Percentiles rank a stretch among this genome's conserved stretches.
Evolutionary conservation across 2,329 filamentous ascomycete species (phyloP).

Genomic region (Fusarium sp.): DNA sequence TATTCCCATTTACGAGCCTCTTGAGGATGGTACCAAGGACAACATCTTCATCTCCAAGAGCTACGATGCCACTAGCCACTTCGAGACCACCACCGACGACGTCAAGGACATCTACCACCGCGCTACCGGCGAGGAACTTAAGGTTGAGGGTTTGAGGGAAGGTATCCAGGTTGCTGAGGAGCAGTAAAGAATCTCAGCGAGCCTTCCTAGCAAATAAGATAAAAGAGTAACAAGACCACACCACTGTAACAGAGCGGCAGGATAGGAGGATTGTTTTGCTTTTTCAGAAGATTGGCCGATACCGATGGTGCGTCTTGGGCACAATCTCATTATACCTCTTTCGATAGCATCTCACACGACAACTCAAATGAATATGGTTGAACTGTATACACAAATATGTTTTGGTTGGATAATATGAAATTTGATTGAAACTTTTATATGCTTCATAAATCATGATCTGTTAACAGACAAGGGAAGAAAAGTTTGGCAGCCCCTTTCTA

Average conservation of each 20-base stretch:
- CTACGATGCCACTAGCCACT: slow-evolving; percentile 98
- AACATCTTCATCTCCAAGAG: slow-evolving; percentile 98
- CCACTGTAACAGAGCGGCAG: slow-evolving; percentile 6
- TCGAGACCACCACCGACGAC: slow-evolving; percentile 91
- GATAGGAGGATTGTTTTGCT: slow-evolving; percentile 25
- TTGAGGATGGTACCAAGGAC: slow-evolving; percentile 83
- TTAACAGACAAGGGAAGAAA: slow-evolving; percentile 27
- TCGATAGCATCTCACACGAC: slow-evolving; percentile 36
- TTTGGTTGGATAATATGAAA: slow-evolving; percentile 1
- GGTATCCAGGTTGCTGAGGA: slow-evolving; percentile 78
- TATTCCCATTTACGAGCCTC: slow-evolving; percentile 92
- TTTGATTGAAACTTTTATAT: slow-evolving; percentile 22
- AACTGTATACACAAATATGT: neutral
- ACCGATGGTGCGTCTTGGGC: slow-evolving; percentile 35
- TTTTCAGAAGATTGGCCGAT: slow-evolving; percentile 17
- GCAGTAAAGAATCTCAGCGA: slow-evolving; percentile 50
- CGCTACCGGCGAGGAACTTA: slow-evolving; percentile 83
- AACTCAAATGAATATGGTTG: slow-evolving; percentile 27
- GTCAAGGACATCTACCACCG: slow-evolving; percentile 93
- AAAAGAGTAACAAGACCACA: slow-evolving; percentile 20
- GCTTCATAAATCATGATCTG: slow-evolving; percentile 41
- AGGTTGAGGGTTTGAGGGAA: slow-evolving; percentile 87
- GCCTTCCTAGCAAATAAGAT: neutral
- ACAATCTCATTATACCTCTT: slow-evolving; percentile 43
- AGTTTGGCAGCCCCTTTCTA: slow-evolving; percentile 14